Base-by-base conservation (phyloP, 1,284 basidiomycete genomes). In the Ustilago crameri region DNA sequence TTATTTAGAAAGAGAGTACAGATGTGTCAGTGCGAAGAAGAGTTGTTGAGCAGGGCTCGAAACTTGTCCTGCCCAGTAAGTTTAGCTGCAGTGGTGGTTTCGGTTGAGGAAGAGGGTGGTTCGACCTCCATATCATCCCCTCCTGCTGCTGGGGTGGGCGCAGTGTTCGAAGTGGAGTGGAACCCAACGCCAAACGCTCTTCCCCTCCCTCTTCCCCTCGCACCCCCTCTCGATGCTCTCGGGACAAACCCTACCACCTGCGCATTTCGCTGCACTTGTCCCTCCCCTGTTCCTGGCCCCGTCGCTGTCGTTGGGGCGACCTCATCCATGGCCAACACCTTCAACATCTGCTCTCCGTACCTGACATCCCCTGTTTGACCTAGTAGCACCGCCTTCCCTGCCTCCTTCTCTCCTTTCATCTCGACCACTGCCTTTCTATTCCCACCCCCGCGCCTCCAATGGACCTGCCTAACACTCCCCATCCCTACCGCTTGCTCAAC, bases 381-480 rank as follows among this genome's bases (percentile, higher is more conserved):
- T 0, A 61, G 17, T 35, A 80, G 52, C 37, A 67, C 59, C 27
- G 75, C 71, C 24, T 43, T 62, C 3, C 78, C 78, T 4, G 74
- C 74, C 40, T 63, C 62, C n/a, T 60, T 64, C 15, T 42, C 61
- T 41, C 68, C 67, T 0, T 22, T 24, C 24, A 81, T 67, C 49
- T 76, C 80, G 12, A 82, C 69, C 32, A 59, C 48, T 18, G 76
- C 79, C 17, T 41, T 48, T 26, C 24, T 38, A 14, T 27, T 51
- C n/a, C 40, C 51, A 3, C 70, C 68, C 37, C 62, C 76, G n/a
- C 67, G 64, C 7, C 51, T 74, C 77, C 75, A 82, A 24, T 77
- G 51, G 5, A 82, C 75, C 41, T 62, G 56, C 20, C 45, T 61
- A 1, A 81, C 79, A 12, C 56, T 74, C 3, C 66, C 69, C 2